Evolutionary conservation across 768 basidiomycete genomes (phyloP).

Genomic region (Leccinum truebloodii): DNA sequence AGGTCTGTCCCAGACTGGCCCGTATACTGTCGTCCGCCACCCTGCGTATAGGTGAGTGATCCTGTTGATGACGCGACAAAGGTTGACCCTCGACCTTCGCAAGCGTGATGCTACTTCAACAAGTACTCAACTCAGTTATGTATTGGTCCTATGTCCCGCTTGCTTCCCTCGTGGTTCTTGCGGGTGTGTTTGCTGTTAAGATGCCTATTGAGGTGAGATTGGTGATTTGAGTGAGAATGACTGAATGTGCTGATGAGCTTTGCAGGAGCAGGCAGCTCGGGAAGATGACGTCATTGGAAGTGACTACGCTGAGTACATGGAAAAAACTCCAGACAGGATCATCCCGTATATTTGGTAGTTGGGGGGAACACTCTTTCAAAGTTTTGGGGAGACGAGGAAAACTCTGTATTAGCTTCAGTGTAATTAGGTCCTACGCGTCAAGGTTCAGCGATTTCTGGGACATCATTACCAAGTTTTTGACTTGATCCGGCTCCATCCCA

Average conservation of each 20-base stretch:
- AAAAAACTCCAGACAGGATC: slow-evolving; percentile 28
- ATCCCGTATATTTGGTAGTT: slow-evolving; percentile 35
- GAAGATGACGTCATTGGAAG: slow-evolving; percentile 22
- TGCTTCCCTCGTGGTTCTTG: slow-evolving; percentile 24
- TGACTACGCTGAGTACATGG: slow-evolving; percentile 35
- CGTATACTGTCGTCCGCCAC: slow-evolving; percentile 40
- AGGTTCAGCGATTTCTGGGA: slow-evolving; percentile 31
- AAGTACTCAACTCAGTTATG: slow-evolving; percentile 26
- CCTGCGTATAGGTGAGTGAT: slow-evolving; percentile 35
- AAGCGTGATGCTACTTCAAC: slow-evolving; percentile 29
- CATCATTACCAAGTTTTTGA: slow-evolving; percentile 40
- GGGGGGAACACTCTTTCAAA: background rate
- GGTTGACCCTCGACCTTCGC: slow-evolving; percentile 2
- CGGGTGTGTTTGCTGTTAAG: slow-evolving; percentile 31
- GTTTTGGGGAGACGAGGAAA: background rate
- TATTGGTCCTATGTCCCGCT: slow-evolving; percentile 40
- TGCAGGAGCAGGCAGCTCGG: slow-evolving; percentile 33
- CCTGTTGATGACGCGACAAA: background rate
- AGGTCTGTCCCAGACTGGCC: slow-evolving; percentile 31
- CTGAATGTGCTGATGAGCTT: slow-evolving; percentile 2
- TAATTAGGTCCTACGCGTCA: slow-evolving; percentile 14
- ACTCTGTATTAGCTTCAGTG: background rate
- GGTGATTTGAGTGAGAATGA: background rate
- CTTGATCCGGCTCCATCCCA: slow-evolving; percentile 40
- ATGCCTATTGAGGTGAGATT: slow-evolving; percentile 36